Conservation (phyloP, 805 yeast species). For the Sungouiozyma intestinalis region DNA sequence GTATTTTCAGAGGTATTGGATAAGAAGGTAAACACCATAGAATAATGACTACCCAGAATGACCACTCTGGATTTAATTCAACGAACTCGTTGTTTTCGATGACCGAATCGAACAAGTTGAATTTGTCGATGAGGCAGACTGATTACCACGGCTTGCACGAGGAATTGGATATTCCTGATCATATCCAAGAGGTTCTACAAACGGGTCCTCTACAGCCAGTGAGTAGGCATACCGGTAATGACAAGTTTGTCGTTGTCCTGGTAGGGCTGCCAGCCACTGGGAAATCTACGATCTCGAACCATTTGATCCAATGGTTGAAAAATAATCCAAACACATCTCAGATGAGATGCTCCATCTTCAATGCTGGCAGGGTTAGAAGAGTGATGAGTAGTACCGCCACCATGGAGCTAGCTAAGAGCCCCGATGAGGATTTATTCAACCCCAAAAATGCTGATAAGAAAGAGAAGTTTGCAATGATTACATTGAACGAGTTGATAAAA, state of each 20-base stretch:
- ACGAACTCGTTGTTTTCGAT: conserved; percentile 22
- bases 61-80: conserved; percentile 5
- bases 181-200: not conserved
- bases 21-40: too few species aligned
- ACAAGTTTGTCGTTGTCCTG: conserved; percentile 54
- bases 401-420: conserved; percentile 22
- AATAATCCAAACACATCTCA: conserved; percentile 10
- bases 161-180: conserved; percentile 5
- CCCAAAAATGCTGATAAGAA: conserved; percentile 34
- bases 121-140: conserved; percentile 10
- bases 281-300: conserved; percentile 60
- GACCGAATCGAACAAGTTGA: conserved; percentile 12
- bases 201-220: conserved; percentile 4
- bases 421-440: conserved; percentile 34
- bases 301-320: conserved; percentile 47
- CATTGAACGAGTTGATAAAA: conserved; percentile 37
- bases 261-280: conserved; percentile 76
- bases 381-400: conserved; percentile 31
- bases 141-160: conserved; percentile 10
- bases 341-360: conserved; percentile 40
- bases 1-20: too few species aligned
- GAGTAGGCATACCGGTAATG: not conserved
- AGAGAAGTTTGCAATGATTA: conserved; percentile 43
- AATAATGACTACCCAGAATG: not conserved
- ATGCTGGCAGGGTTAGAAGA: conserved; percentile 66